phyloP scores from a whole-genome alignment of 2,329 filamentous ascomycete genomes.

The Fusarium sp. region DNA sequence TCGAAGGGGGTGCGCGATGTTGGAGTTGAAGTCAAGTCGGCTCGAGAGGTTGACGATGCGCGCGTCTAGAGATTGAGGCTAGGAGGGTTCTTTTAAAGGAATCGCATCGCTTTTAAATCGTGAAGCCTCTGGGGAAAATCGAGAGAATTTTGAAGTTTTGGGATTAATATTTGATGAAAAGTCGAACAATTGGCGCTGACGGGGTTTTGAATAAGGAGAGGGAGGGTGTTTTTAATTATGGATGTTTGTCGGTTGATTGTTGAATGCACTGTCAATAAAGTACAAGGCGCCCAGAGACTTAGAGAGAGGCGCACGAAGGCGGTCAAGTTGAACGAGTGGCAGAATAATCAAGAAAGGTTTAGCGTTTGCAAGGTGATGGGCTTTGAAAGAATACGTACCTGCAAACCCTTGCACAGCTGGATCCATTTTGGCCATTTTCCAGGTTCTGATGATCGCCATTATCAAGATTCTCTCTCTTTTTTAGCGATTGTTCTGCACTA shows the following conservation, averaged over 20 bases:
- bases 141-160: background rate
- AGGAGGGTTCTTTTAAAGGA: constrained; percentile 21
- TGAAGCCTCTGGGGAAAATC: constrained; percentile 14
- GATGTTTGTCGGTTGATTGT: constrained; percentile 24
- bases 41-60: constrained; percentile 32
- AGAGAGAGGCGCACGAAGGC: constrained; percentile 32
- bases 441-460: constrained; percentile 21
- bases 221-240: background rate
- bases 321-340: constrained; percentile 38
- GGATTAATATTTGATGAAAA: background rate
- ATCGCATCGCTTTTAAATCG: constrained; percentile 33
- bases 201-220: background rate
- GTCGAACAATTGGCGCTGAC: background rate
- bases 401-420: constrained; percentile 20
- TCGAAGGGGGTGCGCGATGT: background rate
- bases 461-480: constrained; percentile 23
- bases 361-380: background rate
- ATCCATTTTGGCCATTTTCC: constrained; percentile 30
- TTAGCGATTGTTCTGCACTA: constrained; percentile 11
- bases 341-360: constrained; percentile 31
- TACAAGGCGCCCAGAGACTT: constrained; percentile 18
- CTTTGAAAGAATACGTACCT: constrained; percentile 19
- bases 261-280: constrained; percentile 19
- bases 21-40: constrained; percentile 3
- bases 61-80: constrained; percentile 36